phyloP scores from a whole-genome alignment of 305 asterid genomes.

The Andrographis paniculata region DNA sequence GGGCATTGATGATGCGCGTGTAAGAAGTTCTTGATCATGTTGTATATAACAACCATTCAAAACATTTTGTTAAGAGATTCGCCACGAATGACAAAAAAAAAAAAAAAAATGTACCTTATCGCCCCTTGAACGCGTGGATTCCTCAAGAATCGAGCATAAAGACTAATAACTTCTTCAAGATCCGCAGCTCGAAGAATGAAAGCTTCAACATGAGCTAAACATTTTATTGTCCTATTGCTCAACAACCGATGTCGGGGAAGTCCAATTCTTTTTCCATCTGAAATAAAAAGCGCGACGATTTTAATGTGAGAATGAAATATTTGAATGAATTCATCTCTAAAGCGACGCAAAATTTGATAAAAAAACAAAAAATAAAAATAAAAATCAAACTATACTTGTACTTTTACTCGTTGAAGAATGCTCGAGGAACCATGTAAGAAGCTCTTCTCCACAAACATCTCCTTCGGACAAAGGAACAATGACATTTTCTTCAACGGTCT shows the following conservation, averaged over 20 bases:
- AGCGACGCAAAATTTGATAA: neutral
- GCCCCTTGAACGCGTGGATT: constrained; percentile 70
- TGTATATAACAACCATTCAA: no score
- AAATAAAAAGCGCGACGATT: neutral
- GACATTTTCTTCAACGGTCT: constrained; percentile 52
- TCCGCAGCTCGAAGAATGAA: constrained; percentile 60
- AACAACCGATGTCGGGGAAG: constrained; percentile 45
- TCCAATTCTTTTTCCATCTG: constrained; percentile 52
- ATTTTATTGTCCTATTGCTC: constrained; percentile 55
- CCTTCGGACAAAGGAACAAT: constrained; percentile 47
- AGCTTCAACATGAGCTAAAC: constrained; percentile 66
- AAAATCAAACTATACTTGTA: constrained; percentile 8
- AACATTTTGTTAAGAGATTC: no score
- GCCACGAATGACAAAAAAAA: no score
- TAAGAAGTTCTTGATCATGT: no score
- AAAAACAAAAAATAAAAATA: neutral
- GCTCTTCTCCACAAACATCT: constrained; percentile 76
- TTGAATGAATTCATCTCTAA: neutral
- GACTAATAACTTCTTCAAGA: constrained; percentile 67
- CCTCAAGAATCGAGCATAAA: constrained; percentile 59
- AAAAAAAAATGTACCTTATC: constrained; percentile 39
- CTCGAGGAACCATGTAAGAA: constrained; percentile 86
- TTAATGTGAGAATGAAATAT: neutral
- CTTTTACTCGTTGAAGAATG: constrained; percentile 68
- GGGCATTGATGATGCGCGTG: no score